These are phyloP conservation scores for Boletus vermiculosoides DNA, from an alignment of 768 basidiomycete species.

Conservation along the genomic window DNA sequence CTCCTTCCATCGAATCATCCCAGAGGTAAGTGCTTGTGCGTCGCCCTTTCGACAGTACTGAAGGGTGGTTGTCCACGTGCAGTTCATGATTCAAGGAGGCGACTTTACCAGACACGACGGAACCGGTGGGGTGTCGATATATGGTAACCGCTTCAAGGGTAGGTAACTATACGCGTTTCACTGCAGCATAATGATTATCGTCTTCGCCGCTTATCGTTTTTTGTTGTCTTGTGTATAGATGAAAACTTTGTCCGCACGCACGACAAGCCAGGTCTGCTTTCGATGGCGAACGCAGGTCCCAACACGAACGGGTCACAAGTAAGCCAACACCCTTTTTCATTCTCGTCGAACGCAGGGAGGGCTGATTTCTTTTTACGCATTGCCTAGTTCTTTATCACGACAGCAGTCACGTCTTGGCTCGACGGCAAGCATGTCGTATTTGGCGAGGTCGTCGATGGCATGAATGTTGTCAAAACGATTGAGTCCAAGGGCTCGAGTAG, in stretches of 20 bases:
- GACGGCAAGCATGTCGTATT: slow-evolving; percentile 47
- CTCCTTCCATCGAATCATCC: slow-evolving; percentile 72
- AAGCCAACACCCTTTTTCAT: slow-evolving; percentile 7
- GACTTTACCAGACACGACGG: slow-evolving; percentile 78
- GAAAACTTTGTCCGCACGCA: slow-evolving; percentile 72
- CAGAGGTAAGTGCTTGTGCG: slow-evolving; percentile 41
- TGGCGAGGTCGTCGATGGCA: slow-evolving; percentile 46
- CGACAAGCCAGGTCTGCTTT: slow-evolving; percentile 62
- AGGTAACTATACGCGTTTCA: slow-evolving; percentile 16
- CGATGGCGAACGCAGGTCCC: slow-evolving; percentile 86
- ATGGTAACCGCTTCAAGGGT: slow-evolving; percentile 78
- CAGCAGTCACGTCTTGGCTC: slow-evolving; percentile 63
- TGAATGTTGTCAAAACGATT: slow-evolving; percentile 41
- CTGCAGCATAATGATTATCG: not conserved
- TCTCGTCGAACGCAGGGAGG: not conserved
- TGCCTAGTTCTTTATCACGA: slow-evolving; percentile 73
- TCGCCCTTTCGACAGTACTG: not conserved
- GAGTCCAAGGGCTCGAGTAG: slow-evolving; percentile 33
- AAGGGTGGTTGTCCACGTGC: not conserved
- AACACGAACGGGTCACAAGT: slow-evolving; percentile 83
- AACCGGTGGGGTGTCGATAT: slow-evolving; percentile 84
- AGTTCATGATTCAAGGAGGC: slow-evolving; percentile 88
- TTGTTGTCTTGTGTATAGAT: slow-evolving; percentile 35
- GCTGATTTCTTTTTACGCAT: not conserved
- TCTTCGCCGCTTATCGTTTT: not conserved